Base-by-base conservation (phyloP, 2,329 filamentous ascomycete genomes). In the Endoconidiophora polonica region DNA sequence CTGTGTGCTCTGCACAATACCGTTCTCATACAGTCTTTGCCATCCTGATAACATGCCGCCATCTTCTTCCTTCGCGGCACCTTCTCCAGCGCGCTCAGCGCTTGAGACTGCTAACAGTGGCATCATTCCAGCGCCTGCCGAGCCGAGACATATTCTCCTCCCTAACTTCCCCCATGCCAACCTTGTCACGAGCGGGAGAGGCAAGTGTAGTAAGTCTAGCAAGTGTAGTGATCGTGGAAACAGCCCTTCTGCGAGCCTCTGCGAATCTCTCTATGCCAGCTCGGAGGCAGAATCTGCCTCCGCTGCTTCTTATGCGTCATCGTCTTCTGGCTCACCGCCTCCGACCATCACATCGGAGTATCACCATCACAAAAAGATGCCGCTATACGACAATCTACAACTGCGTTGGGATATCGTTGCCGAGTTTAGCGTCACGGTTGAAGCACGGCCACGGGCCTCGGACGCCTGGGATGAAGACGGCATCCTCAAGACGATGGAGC, bases 331-430 rank as follows among this genome's bases (percentile, higher is more conserved):
- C 6, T 26, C 18, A 2, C 36, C 38, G 7, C 10, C 26, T 10
- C 12, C 24, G n/a, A n/a, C 22, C 7, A 12, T 36, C 3, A 10
- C 18, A 41, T 5, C 22, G 4, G 22, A 37, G 14, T 24, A 24
- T 24, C 12, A n/a, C 36, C 18, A 42, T 5, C 18, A 14, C 2
- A 16, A 14, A 14, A 24, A 12, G 7, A 33, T 33, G 3, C 12
- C 29, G 12, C 29, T 44, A 18, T 44, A 44, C 10, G 26, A 45
- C 7, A 23, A 46, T 41, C 42, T 41, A 12, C 36, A 44, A 16
- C 23, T 52, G 20, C 40, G 41, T 12, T 52, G 50, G 45, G 50
- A 52, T 18, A 16, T 41, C 6, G 24, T 52, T 16, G 50, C 50
- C 14, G 45, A 48, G 37, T 39, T 52, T n/a, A 41, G 23, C n/a